Base-by-base conservation (phyloP, 495 filamentous ascomycete species). In the Cryomyces antarcticus region DNA sequence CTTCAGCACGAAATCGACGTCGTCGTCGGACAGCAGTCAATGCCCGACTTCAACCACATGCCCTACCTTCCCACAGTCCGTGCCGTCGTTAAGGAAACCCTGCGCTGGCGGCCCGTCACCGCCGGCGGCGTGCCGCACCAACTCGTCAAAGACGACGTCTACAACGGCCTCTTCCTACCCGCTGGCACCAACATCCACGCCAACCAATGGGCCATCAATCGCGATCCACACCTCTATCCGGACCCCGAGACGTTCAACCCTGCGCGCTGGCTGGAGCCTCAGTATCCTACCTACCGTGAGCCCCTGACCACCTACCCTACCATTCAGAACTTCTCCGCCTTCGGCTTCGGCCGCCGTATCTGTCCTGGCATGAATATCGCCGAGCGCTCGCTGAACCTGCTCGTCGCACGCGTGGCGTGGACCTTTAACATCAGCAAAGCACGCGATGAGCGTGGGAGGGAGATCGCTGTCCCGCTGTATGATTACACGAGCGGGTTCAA, bases 381-480 rank as follows among this genome's bases (percentile, higher is more conserved):
- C 5, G 60, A 68, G 36, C 63, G 68, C 46, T 62, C 66, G 31
- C 44, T 75, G n/a, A 68, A 67, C 49, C 59, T 72, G 2, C 52
- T 60, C 42, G 66, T 73, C 58, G 66, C 69, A 39, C 64, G 67
- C 5, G 51, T 73, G 45, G 62, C 66, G 4, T 75, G 72, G 72
- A 69, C 62, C 0, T 67, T 65, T 31, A 44, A 69, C 50, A 55
- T 75, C 10, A 53, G 42, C 39, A 68, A 67, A 52, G 65, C 65
- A 48, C 52, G 48, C 13, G 59, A 60, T 38, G 41, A 41, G 0
- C 49, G 56, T 7, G 66, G 62, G 4, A 45, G 34, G 12, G 63
- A 66, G 37, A 45, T 69, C 0, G 54, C 55, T 1, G 65, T 72
- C 5, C 68, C 69, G 39, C 61, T 53, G 59, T 63, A 69, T 45